phyloP scores from a whole-genome alignment of 2,329 filamentous ascomycete genomes.

The Beauveria bassiana region DNA sequence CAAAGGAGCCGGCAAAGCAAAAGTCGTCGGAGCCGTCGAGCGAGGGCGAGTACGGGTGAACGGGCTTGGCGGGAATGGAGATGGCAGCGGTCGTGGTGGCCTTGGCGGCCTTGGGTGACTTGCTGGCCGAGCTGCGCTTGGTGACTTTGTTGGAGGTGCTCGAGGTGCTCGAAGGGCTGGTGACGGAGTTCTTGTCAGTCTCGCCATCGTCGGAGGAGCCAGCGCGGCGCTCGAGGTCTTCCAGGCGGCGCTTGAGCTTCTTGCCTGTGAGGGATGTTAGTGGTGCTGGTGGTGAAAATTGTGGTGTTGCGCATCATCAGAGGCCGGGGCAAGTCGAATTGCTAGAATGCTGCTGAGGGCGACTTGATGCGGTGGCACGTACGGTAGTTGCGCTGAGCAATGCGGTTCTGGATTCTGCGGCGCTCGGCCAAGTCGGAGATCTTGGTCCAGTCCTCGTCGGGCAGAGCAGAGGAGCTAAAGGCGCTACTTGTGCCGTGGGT shows the following conservation, averaged over 20 bases:
- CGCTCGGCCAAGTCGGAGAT: conserved; percentile 95
- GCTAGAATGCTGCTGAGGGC: background rate
- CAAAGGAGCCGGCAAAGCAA: conserved; percentile 53
- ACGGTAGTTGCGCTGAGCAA: conserved; percentile 97
- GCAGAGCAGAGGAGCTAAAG: conserved; percentile 88
- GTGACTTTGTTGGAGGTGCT: conserved; percentile 21
- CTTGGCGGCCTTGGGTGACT: conserved; percentile 15
- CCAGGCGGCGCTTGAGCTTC: conserved; percentile 84
- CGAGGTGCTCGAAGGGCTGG: conserved; percentile 18
- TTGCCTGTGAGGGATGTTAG: conserved; percentile 51
- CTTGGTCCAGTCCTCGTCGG: conserved; percentile 98
- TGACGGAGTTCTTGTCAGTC: conserved; percentile 29
- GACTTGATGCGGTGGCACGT: conserved; percentile 28
- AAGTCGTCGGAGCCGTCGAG: conserved; percentile 56
- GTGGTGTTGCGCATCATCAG: background rate
- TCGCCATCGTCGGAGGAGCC: conserved; percentile 45
- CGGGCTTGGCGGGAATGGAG: conserved; percentile 28
- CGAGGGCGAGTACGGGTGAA: conserved; percentile 53
- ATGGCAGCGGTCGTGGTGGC: conserved; percentile 8
- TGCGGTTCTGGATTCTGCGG: conserved; percentile 90
- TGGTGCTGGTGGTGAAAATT: background rate
- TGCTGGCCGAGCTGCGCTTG: conserved; percentile 26
- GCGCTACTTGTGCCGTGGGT: conserved; percentile 81
- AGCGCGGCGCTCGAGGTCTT: conserved; percentile 75
- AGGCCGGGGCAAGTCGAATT: background rate